phyloP scores from a whole-genome alignment of 2,329 filamentous ascomycete species.

The Fusarium clavum region DNA sequence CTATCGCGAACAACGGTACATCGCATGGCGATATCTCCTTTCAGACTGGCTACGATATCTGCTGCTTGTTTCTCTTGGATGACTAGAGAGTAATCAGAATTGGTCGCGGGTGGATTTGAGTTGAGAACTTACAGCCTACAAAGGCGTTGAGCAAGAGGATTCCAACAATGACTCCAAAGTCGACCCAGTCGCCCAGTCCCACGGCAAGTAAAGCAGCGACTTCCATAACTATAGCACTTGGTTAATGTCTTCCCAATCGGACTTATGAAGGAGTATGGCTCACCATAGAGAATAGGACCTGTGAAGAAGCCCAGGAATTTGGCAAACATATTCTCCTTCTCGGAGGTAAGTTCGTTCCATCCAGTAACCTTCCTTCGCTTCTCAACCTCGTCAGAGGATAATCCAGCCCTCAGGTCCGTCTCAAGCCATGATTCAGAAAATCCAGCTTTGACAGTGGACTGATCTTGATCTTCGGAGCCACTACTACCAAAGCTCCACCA shows the following conservation, averaged over 20 bases:
- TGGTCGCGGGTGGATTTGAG: background rate
- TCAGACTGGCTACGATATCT: conserved; percentile 28
- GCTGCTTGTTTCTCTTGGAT: conserved; percentile 31
- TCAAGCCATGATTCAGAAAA: conserved; percentile 28
- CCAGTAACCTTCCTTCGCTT: conserved; percentile 13
- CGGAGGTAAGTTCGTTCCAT: conserved; percentile 31
- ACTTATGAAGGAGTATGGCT: fast-evolving
- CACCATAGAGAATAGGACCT: conserved; percentile 28
- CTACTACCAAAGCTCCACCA: conserved; percentile 32
- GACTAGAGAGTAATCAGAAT: background rate
- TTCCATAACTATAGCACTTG: conserved; percentile 21
- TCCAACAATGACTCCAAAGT: conserved; percentile 31
- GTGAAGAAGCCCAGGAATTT: conserved; percentile 9
- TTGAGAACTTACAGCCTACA: conserved; percentile 21
- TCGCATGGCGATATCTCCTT: conserved; percentile 37
- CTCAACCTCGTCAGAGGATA: conserved; percentile 24
- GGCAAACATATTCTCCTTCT: conserved; percentile 21
- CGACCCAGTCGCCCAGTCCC: conserved; percentile 28
- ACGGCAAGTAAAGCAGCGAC: conserved; percentile 29
- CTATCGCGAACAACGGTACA: conserved; percentile 22
- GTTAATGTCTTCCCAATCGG: background rate
- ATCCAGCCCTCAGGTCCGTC: conserved; percentile 15
- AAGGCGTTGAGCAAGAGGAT: conserved; percentile 36
- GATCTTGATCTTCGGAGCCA: background rate
- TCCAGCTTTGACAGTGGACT: conserved; percentile 3